phyloP scores from a whole-genome alignment of 208 protist species.

The Blechomonas ayalai region DNA sequence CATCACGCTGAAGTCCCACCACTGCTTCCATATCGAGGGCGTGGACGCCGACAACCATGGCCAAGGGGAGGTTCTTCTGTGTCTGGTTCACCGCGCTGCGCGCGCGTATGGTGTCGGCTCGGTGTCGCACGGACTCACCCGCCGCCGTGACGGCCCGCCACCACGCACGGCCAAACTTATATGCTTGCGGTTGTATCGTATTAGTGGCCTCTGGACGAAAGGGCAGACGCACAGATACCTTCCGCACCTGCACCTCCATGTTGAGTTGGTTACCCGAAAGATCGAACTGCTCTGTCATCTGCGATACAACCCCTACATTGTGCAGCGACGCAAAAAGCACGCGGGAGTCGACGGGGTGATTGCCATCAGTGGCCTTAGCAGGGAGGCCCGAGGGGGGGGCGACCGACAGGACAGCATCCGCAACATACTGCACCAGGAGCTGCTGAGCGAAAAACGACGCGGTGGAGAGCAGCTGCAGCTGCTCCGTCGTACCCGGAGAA shows the following conservation, averaged over 20 bases:
- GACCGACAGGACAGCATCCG: conserved; percentile 36
- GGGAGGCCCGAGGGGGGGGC: conserved; percentile 3
- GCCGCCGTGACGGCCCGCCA: conserved; percentile 13
- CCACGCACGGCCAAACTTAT: conserved; percentile 55
- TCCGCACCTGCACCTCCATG: conserved; percentile 43
- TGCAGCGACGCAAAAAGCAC: conserved; percentile 23
- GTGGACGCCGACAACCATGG: conserved; percentile 35
- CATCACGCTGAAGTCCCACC: conserved; percentile 46
- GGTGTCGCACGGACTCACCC: conserved; percentile 5
- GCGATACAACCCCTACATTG: conserved; percentile 23
- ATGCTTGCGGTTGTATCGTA: conserved; percentile 66
- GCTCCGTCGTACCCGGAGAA: conserved; percentile 46
- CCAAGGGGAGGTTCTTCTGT: too few species aligned
- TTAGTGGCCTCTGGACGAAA: conserved; percentile 47
- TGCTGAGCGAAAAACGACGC: conserved; percentile 66
- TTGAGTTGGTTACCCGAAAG: conserved; percentile 48
- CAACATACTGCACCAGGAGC: conserved; percentile 62
- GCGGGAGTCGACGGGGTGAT: neutral
- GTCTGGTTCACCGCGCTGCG: neutral
- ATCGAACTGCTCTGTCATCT: conserved; percentile 41
- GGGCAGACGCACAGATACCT: conserved; percentile 31
- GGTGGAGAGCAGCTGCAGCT: conserved; percentile 57
- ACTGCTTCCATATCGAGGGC: conserved; percentile 45
- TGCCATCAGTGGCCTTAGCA: neutral
- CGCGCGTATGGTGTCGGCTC: neutral